A percentile compares a stretch with the other conserved stretches of the same genome.
phyloP scores from a whole-genome alignment of 2,329 filamentous ascomycete species.

The Chaetomiaceae sp. region DNA sequence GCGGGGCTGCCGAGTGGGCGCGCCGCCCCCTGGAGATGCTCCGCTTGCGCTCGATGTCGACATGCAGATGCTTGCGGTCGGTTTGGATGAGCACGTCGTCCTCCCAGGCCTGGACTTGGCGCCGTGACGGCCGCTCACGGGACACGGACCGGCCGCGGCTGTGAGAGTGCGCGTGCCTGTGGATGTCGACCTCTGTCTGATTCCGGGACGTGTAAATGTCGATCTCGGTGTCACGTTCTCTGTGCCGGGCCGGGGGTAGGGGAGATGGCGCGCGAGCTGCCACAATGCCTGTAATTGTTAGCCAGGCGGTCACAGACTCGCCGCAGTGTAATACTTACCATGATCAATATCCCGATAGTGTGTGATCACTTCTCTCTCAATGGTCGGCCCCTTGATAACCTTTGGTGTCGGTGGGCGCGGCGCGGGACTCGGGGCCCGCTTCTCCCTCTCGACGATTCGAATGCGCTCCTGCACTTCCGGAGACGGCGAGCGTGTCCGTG shows the following conservation, averaged over 20 bases:
- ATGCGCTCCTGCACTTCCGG: slow-evolving; percentile 43
- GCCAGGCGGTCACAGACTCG: background rate
- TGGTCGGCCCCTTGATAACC: slow-evolving; percentile 69
- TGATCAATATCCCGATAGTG: slow-evolving; percentile 85
- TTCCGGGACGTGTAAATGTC: slow-evolving; percentile 53
- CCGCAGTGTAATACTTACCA: slow-evolving; percentile 47
- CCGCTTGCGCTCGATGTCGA: slow-evolving; percentile 38
- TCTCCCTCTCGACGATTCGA: slow-evolving; percentile 47
- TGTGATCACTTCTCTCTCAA: slow-evolving; percentile 84
- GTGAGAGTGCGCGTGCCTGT: slow-evolving; percentile 31
- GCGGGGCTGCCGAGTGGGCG: slow-evolving; percentile 47
- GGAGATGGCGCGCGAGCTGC: slow-evolving; percentile 46
- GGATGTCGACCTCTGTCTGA: slow-evolving; percentile 55
- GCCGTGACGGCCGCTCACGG: slow-evolving; percentile 36
- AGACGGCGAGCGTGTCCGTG: slow-evolving; percentile 37
- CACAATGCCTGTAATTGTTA: slow-evolving; percentile 40
- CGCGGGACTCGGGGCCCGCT: slow-evolving; percentile 43
- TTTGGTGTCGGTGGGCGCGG: slow-evolving; percentile 55
- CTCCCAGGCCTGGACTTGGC: slow-evolving; percentile 38
- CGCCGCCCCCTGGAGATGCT: slow-evolving; percentile 40
- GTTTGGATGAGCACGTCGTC: slow-evolving; percentile 63
- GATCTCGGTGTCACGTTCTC: slow-evolving; percentile 55
- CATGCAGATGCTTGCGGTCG: slow-evolving; percentile 45
- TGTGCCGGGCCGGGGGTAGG: slow-evolving; percentile 41
- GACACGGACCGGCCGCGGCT: slow-evolving; percentile 38